Percentiles rank a stretch among this genome's conserved stretches.
These are phyloP conservation scores for Candida ponderosae DNA, from an alignment of 805 yeast genomes.

Conservation along the genomic window DNA sequence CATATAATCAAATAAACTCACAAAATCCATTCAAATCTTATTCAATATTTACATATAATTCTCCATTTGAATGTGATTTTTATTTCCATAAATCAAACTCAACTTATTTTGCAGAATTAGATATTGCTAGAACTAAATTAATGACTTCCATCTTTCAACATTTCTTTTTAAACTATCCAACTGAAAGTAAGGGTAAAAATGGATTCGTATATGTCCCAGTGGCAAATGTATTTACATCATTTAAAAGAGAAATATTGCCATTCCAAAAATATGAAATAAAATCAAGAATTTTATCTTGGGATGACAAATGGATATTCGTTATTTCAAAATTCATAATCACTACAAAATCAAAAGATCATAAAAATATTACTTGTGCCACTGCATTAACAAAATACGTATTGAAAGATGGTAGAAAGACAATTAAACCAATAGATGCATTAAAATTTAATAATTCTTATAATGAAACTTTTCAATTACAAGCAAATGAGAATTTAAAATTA, in stretches of 20 bases:
- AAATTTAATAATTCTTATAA: slow-evolving; percentile 47
- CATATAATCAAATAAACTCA: slow-evolving; percentile 5
- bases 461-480: slow-evolving; percentile 38
- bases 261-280: slow-evolving; percentile 49
- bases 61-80: slow-evolving; percentile 77
- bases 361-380: slow-evolving; percentile 42
- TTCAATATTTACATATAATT: slow-evolving; percentile 44
- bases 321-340: slow-evolving; percentile 52
- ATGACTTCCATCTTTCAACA: slow-evolving; percentile 51
- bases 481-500: slow-evolving; percentile 29
- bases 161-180: slow-evolving; percentile 38
- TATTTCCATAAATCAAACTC: slow-evolving; percentile 84
- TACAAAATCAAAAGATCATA: slow-evolving; percentile 19
- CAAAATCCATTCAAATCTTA: slow-evolving; percentile 32
- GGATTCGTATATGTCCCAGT: slow-evolving; percentile 62
- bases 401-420: slow-evolving; percentile 70
- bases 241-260: slow-evolving; percentile 66
- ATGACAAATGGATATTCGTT: slow-evolving; percentile 77
- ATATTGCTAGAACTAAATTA: slow-evolving; percentile 63
- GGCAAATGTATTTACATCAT: slow-evolving; percentile 60
- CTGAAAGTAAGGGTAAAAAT: slow-evolving; percentile 26
- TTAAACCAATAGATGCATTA: slow-evolving; percentile 56
- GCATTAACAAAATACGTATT: slow-evolving; percentile 75
- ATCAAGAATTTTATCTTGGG: slow-evolving; percentile 72
- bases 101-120: slow-evolving; percentile 77